These are phyloP conservation scores for Mrakia gelida DNA, from an alignment of 768 basidiomycete genomes.

Conservation along the genomic window DNA sequence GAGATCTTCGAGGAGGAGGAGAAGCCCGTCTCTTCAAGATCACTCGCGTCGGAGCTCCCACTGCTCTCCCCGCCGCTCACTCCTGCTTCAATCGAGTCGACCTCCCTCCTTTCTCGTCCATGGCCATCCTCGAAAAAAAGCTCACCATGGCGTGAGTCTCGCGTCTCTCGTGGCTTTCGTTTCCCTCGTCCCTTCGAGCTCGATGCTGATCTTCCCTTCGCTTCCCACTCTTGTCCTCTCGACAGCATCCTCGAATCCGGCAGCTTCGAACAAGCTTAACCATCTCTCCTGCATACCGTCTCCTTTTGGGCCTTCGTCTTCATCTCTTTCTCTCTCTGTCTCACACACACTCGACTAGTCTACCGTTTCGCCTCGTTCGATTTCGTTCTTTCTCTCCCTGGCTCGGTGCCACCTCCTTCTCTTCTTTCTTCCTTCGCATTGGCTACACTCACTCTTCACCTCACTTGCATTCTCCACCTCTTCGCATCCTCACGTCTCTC, in stretches of 20 bases:
- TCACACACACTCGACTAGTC: not conserved
- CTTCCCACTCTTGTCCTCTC: too few relatives aligned
- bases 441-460: not conserved
- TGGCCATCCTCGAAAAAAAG: not conserved
- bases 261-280: not conserved
- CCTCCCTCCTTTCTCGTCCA: not conserved
- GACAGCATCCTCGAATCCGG: conserved; percentile 11
- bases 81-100: conserved; percentile 14
- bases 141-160: conserved; percentile 13
- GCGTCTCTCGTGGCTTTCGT: too few relatives aligned
- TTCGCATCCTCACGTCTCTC: too few relatives aligned
- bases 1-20: conserved; percentile 12
- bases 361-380: not conserved
- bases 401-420: too few relatives aligned
- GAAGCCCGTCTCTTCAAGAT: conserved; percentile 7
- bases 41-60: not conserved
- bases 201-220: not conserved
- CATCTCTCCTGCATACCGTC: not conserved
- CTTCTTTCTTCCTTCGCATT: not conserved
- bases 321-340: not conserved
- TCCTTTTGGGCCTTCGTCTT: not conserved
- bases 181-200: too few relatives aligned
- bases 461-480: too few relatives aligned
- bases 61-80: conserved; percentile 10
- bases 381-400: not conserved